These are phyloP conservation scores for Nicotiana paniculata DNA, from an alignment of 257 asterid species.

Conservation along the genomic window DNA sequence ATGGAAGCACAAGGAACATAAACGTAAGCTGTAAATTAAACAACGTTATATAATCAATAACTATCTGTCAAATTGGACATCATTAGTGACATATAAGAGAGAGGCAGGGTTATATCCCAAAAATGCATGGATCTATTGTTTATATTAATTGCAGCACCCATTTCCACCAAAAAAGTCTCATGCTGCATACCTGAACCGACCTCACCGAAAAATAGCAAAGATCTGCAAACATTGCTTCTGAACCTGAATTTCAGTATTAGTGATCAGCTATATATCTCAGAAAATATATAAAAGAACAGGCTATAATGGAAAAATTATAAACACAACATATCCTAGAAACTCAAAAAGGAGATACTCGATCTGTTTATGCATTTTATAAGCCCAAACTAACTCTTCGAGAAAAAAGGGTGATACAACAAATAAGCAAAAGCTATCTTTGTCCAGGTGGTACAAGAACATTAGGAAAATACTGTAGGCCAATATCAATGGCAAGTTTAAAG, in stretches of 20 bases:
- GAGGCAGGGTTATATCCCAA: neutral
- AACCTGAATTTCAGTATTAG: slow-evolving; percentile 67
- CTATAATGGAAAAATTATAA: neutral
- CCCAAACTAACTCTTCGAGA: neutral
- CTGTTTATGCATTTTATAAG: neutral
- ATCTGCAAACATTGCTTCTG: slow-evolving; percentile 99
- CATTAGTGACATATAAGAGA: neutral
- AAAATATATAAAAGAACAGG: slow-evolving; percentile 3
- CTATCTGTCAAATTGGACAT: neutral
- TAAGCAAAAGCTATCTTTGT: neutral
- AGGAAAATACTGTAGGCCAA: neutral
- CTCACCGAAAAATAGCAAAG: slow-evolving; percentile 93
- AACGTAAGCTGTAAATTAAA: slow-evolving; percentile 78
- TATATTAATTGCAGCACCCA: neutral
- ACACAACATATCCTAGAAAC: neutral
- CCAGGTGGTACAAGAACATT: neutral
- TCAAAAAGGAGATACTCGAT: neutral
- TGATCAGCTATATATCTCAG: slow-evolving; percentile 34
- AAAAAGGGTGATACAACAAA: too few species aligned
- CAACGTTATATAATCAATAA: slow-evolving; percentile 8
- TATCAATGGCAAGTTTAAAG: neutral
- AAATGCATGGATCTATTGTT: neutral
- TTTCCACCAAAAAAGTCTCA: neutral
- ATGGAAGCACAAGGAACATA: slow-evolving; percentile 78
- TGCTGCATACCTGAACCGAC: slow-evolving; percentile 77